Percentiles rank a stretch among this genome's conserved stretches.
These are phyloP conservation scores for Clitoria ternatea DNA, from an alignment of 306 rosid genomes.

Conservation along the genomic window DNA sequence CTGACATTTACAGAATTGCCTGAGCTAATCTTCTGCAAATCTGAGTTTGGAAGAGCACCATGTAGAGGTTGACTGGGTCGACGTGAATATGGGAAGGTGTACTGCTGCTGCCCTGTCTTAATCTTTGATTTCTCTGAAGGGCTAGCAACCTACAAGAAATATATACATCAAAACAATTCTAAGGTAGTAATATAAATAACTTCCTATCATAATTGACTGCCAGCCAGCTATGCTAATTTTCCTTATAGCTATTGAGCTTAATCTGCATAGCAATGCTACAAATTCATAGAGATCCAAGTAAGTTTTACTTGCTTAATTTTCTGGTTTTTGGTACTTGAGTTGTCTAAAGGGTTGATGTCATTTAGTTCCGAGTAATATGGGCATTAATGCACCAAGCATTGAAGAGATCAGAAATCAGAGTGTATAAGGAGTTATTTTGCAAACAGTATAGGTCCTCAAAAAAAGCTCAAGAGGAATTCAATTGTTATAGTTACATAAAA, in stretches of 20 bases:
- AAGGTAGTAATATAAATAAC: background rate
- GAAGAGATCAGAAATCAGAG: background rate
- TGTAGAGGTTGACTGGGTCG: background rate
- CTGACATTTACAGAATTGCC: conserved; percentile 4
- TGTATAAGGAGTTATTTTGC: background rate
- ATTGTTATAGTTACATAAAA: background rate
- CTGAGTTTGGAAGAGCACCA: conserved; percentile 14
- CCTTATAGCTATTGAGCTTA: background rate
- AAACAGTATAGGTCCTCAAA: conserved; percentile 6
- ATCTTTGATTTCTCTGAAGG: conserved; percentile 31
- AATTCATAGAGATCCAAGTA: background rate
- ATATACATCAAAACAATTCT: background rate
- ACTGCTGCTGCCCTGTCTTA: conserved; percentile 26
- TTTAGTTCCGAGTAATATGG: background rate
- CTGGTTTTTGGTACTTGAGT: background rate
- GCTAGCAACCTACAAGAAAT: conserved; percentile 17
- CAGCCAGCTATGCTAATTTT: background rate
- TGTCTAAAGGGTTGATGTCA: background rate
- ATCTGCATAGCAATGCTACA: background rate
- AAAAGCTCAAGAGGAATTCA: conserved; percentile 4
- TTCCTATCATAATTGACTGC: background rate
- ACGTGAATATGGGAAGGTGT: conserved; percentile 18
- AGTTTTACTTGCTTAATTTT: conserved; percentile 3
- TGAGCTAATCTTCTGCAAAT: conserved; percentile 7
- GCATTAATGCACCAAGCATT: conserved; percentile 7